Percentiles rank a stretch among this genome's conserved stretches.
These are phyloP conservation scores for Monosporozyma unispora DNA, from an alignment of 805 yeast species.

Conservation along the genomic window DNA sequence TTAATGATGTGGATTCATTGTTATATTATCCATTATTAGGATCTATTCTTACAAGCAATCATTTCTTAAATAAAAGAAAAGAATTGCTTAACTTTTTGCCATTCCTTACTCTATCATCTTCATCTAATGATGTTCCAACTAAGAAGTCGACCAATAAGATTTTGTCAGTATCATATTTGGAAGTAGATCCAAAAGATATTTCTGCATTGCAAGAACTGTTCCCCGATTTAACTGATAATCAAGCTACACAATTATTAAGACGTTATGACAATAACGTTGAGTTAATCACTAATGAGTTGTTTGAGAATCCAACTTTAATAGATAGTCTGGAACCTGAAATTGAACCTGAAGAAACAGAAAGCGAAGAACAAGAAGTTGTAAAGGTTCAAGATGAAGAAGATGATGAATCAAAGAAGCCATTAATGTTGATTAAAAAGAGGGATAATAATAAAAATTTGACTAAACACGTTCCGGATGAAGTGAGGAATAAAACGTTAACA, in stretches of 20 bases:
- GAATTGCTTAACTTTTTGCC: constrained; percentile 44
- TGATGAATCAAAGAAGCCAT: background rate
- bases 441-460: constrained; percentile 8
- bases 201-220: constrained; percentile 46
- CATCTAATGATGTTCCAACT: background rate
- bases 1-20: constrained; percentile 36
- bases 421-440: background rate
- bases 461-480: constrained; percentile 35
- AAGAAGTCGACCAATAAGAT: background rate
- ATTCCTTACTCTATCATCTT: constrained; percentile 30
- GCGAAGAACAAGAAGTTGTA: constrained; percentile 11
- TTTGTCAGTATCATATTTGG: background rate
- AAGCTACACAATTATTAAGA: constrained; percentile 41
- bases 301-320: constrained; percentile 51
- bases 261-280: constrained; percentile 47
- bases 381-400: constrained; percentile 9
- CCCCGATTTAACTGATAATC: constrained; percentile 46
- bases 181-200: constrained; percentile 31
- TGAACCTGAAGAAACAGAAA: constrained; percentile 4
- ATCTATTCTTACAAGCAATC: constrained; percentile 41
- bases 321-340: constrained; percentile 8
- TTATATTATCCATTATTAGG: constrained; percentile 46
- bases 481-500: constrained; percentile 48
- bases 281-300: constrained; percentile 43
- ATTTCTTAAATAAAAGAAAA: constrained; percentile 40